These are phyloP conservation scores for Colletotrichum navitas DNA, from an alignment of 2,329 filamentous ascomycete species.

Conservation along the genomic window DNA sequence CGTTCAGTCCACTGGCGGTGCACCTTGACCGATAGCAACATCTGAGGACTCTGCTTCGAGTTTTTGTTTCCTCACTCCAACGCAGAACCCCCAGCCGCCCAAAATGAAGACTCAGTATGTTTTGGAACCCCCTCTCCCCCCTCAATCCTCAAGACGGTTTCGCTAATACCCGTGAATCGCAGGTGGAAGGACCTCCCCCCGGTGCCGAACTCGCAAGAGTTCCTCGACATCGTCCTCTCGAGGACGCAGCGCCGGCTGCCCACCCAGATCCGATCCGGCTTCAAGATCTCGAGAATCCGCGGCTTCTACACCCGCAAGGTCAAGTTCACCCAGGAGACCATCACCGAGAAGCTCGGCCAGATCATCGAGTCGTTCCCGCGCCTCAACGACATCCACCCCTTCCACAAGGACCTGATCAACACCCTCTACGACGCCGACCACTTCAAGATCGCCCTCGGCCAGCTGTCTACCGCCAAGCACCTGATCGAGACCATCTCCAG, in stretches of 20 bases:
- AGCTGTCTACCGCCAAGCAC: slow-evolving; percentile 95
- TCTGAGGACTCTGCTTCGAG: slow-evolving; percentile 40
- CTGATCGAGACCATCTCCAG: slow-evolving; percentile 95
- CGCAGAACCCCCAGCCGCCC: slow-evolving; percentile 36
- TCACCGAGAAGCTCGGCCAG: slow-evolving; percentile 89
- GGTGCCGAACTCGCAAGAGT: slow-evolving; percentile 93
- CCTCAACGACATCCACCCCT: slow-evolving; percentile 94
- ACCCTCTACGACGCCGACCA: slow-evolving; percentile 99
- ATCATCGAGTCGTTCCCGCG: slow-evolving; percentile 95
- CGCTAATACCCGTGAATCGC: slow-evolving; percentile 20
- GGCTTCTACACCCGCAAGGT: slow-evolving; percentile 75
- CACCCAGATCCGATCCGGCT: slow-evolving; percentile 94
- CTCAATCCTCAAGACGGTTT: background rate
- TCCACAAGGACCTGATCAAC: slow-evolving; percentile 89
- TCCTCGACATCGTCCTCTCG: slow-evolving; percentile 96
- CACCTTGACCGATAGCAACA: slow-evolving; percentile 37
- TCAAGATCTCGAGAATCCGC: slow-evolving; percentile 87
- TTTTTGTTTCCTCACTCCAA: background rate
- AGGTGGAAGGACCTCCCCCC: slow-evolving; percentile 83
- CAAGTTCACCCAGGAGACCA: slow-evolving; percentile 98
- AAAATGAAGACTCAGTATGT: slow-evolving; percentile 44
- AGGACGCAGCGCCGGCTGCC: slow-evolving; percentile 92
- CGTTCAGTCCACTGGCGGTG: slow-evolving; percentile 31
- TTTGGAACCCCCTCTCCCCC: no score
- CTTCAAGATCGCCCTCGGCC: slow-evolving; percentile 95